Conservation (phyloP, 2,329 filamentous ascomycete genomes). For the Botrytis hyacinthi region DNA sequence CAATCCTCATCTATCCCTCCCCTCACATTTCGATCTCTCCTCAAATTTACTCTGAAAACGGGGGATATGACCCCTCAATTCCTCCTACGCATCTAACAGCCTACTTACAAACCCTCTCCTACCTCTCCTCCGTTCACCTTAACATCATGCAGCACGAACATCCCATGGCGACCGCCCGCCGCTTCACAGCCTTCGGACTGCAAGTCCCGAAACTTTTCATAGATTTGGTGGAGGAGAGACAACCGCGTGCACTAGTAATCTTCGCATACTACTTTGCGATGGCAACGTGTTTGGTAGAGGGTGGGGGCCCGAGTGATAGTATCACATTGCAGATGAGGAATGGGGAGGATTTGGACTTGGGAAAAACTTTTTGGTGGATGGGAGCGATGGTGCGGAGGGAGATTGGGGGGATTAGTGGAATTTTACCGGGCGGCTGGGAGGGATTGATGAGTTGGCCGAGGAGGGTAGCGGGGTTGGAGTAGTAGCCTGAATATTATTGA, state of each 20-base stretch:
- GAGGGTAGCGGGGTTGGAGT: conserved; percentile 8
- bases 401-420: conserved; percentile 1
- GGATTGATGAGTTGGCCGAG: conserved; percentile 9
- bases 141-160: conserved; percentile 18
- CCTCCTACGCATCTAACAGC: conserved; percentile 13
- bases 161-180: conserved; percentile 17
- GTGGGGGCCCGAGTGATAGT: not conserved
- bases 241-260: conserved; percentile 27
- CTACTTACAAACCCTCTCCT: conserved; percentile 12
- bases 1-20: conserved; percentile 14
- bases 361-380: conserved; percentile 18
- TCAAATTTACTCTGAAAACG: not conserved
- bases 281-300: conserved; percentile 22
- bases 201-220: conserved; percentile 25
- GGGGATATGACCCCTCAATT: conserved; percentile 5
- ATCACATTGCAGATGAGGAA: conserved; percentile 7
- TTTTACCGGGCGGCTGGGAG: conserved; percentile 10
- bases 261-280: conserved; percentile 39
- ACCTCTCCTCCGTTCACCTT: conserved; percentile 16
- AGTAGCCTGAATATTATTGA: not conserved
- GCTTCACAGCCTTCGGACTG: conserved; percentile 24
- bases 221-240: conserved; percentile 22
- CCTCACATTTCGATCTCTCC: not conserved
- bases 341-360: conserved; percentile 5
- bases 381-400: conserved; percentile 13